These are phyloP conservation scores for Earliella scabrosa DNA, from an alignment of 1,284 basidiomycete species.

Conservation along the genomic window DNA sequence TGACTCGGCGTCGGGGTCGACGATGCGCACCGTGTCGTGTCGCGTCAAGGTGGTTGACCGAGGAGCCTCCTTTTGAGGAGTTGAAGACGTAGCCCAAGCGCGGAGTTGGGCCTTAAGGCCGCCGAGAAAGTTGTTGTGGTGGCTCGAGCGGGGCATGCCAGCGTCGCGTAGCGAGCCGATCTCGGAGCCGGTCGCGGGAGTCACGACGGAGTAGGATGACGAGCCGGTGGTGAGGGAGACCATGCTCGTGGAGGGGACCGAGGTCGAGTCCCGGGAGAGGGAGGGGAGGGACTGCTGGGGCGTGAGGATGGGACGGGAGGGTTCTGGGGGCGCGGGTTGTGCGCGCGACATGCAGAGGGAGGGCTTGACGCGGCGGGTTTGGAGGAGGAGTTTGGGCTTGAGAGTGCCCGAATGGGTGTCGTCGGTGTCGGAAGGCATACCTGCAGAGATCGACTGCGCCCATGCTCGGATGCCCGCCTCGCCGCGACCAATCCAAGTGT, in stretches of 20 bases:
- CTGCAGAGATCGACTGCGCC: conserved; percentile 36
- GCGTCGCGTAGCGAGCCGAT: conserved; percentile 15
- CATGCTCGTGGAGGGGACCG: conserved; percentile 29
- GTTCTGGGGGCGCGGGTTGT: conserved; percentile 33
- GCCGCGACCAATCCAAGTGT: conserved; percentile 37
- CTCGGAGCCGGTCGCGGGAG: conserved; percentile 30
- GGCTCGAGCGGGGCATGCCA: conserved; percentile 18
- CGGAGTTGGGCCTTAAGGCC: conserved; percentile 29
- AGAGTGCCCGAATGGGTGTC: conserved; percentile 27
- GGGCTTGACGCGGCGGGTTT: conserved; percentile 44
- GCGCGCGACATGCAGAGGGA: conserved; percentile 49
- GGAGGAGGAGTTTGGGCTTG: conserved; percentile 46
- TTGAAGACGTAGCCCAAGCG: conserved; percentile 21
- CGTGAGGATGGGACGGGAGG: conserved; percentile 36
- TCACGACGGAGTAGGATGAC: conserved; percentile 35
- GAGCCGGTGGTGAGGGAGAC: conserved; percentile 33
- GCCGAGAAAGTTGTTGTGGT: conserved; percentile 22
- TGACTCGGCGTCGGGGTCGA: conserved; percentile 9
- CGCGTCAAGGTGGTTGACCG: conserved; percentile 28
- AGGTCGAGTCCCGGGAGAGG: conserved; percentile 31
- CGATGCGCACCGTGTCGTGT: conserved; percentile 7
- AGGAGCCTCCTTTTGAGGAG: conserved; percentile 20
- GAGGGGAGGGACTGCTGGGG: conserved; percentile 33
- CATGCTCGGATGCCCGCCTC: conserved; percentile 40
- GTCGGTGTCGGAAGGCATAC: conserved; percentile 34